Conservation (phyloP, 805 yeast genomes). For the Yarrowia keelungensis region DNA sequence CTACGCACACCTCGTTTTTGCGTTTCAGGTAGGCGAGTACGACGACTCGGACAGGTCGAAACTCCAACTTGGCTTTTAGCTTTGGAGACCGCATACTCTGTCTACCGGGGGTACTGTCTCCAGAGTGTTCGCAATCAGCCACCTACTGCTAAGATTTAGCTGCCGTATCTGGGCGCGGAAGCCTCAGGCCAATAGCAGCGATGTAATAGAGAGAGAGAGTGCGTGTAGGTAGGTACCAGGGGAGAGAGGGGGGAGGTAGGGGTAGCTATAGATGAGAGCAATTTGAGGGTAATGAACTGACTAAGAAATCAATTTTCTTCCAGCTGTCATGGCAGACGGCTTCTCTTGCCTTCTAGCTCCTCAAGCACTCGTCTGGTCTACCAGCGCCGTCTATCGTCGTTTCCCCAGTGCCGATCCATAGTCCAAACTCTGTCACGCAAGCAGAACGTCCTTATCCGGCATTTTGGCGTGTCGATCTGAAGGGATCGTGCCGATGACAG, state of each 20-base stretch:
- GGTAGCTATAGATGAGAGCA: too few relatives aligned
- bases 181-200: neutral
- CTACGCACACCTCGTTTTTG: neutral
- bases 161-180: conserved; percentile 19
- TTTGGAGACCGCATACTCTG: conserved; percentile 25
- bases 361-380: too few relatives aligned
- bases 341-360: too few relatives aligned
- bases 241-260: too few relatives aligned
- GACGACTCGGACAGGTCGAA: neutral
- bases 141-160: neutral
- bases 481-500: conserved; percentile 28
- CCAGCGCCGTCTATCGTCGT: neutral
- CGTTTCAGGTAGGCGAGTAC: conserved; percentile 25
- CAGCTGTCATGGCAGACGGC: too few relatives aligned
- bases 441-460: conserved; percentile 13
- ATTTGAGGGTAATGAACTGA: too few relatives aligned
- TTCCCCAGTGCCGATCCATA: conserved; percentile 28
- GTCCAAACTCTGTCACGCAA: conserved; percentile 24
- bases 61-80: neutral
- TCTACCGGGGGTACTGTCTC: conserved; percentile 15
- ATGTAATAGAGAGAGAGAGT: neutral
- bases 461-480: conserved; percentile 27
- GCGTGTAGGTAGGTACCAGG: neutral
- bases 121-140: neutral
- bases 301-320: too few relatives aligned